Conservation (phyloP, 306 rosid species). For the Crotalaria pallida region DNA sequence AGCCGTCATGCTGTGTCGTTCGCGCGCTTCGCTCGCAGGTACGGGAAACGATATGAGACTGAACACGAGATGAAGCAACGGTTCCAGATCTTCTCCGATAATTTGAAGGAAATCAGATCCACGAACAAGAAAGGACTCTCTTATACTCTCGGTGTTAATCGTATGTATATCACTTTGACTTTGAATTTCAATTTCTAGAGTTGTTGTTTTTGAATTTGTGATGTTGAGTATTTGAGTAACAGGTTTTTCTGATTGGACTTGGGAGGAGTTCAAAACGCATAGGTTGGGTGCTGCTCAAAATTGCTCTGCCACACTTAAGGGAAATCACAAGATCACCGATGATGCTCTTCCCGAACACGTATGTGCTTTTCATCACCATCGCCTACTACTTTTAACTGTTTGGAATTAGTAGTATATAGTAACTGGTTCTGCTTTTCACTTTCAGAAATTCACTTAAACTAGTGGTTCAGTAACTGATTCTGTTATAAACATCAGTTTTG, state of each 20-base stretch:
- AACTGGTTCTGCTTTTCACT: neutral
- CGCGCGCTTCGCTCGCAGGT: slow-evolving; percentile 65
- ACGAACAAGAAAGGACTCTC: slow-evolving; percentile 53
- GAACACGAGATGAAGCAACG: slow-evolving; percentile 66
- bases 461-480: no score
- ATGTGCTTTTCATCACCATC: neutral
- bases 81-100: slow-evolving; percentile 60
- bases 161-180: slow-evolving; percentile 37
- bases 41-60: slow-evolving; percentile 60
- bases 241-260: slow-evolving; percentile 91
- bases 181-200: no score
- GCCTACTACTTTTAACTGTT: neutral
- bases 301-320: slow-evolving; percentile 86
- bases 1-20: slow-evolving; percentile 52
- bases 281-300: slow-evolving; percentile 91
- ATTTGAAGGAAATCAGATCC: slow-evolving; percentile 55
- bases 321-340: slow-evolving; percentile 58
- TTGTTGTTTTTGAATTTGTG: neutral
- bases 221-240: neutral
- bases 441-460: neutral
- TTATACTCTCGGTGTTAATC: slow-evolving; percentile 68
- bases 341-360: slow-evolving; percentile 59
- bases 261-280: slow-evolving; percentile 76
- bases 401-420: neutral
- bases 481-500: no score